A percentile compares a stretch with the other conserved stretches of the same genome.
These are phyloP conservation scores for Oemleria cerasiformis DNA, from an alignment of 306 rosid species.

Conservation along the genomic window DNA sequence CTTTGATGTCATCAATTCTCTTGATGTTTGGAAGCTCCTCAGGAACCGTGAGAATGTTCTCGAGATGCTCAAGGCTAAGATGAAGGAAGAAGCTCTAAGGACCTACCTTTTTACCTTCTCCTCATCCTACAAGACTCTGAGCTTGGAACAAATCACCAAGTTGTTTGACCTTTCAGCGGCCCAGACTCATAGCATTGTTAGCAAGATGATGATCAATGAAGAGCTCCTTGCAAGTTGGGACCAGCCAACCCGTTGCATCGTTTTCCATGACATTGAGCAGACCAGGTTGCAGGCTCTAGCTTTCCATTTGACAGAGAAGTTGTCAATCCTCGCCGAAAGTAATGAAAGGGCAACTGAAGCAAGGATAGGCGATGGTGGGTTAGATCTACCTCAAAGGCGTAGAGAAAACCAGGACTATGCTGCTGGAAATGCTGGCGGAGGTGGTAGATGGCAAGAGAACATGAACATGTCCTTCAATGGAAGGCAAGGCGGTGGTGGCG, in stretches of 20 bases:
- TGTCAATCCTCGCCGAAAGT: conserved; percentile 76
- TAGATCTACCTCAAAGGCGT: conserved; percentile 77
- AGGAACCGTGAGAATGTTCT: conserved; percentile 53
- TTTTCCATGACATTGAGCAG: conserved; percentile 45
- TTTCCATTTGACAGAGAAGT: conserved; percentile 80
- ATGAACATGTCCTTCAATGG: conserved; percentile 39
- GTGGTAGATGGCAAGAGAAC: conserved; percentile 80
- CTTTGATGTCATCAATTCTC: conserved; percentile 61
- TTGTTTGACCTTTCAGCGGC: conserved; percentile 70
- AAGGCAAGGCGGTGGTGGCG: conserved; percentile 59
- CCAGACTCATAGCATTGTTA: conserved; percentile 61
- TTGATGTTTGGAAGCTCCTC: conserved; percentile 88
- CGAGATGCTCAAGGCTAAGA: conserved; percentile 74
- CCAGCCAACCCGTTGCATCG: conserved; percentile 43
- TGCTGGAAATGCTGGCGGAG: conserved; percentile 35
- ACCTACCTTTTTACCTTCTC: conserved; percentile 85
- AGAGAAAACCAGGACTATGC: conserved; percentile 86
- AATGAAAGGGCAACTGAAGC: conserved; percentile 88
- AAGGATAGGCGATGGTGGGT: conserved; percentile 80
- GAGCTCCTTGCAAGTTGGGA: conserved; percentile 74
- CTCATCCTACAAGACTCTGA: conserved; percentile 73
- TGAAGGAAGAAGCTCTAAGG: conserved; percentile 91
- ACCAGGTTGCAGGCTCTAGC: conserved; percentile 74
- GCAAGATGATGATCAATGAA: conserved; percentile 92
- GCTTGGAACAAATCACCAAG: conserved; percentile 64